Conservation (phyloP, 108 stramenopile species). For the Skeletonema tropicum region DNA sequence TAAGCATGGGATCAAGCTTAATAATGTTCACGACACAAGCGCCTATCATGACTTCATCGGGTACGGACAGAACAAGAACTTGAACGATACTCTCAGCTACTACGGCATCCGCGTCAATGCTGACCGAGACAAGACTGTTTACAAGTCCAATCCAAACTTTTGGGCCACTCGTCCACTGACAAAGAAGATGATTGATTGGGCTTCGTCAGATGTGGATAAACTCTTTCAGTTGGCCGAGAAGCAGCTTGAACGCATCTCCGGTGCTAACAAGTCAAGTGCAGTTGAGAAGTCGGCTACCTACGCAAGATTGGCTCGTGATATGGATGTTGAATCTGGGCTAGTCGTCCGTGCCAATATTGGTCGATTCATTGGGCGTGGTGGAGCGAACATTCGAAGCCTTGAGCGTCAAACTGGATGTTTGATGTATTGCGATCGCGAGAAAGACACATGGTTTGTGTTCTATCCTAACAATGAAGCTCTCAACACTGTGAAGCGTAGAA, state of each 20-base stretch:
- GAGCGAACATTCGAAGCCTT: constrained; percentile 36
- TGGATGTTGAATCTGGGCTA: constrained; percentile 26
- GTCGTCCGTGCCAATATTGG: constrained; percentile 13
- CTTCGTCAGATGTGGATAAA: constrained; percentile 34
- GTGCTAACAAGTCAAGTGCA: constrained; percentile 5
- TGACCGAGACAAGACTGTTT: constrained; percentile 34
- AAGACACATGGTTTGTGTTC: too few relatives aligned
- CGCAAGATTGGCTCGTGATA: constrained; percentile 5
- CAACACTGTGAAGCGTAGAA: too few relatives aligned
- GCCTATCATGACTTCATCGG: constrained; percentile 31
- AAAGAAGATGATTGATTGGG: constrained; percentile 37
- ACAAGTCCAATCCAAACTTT: constrained; percentile 43
- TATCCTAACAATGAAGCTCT: too few relatives aligned
- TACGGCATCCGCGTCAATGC: constrained; percentile 28
- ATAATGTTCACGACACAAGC: constrained; percentile 50
- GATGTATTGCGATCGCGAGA: too few relatives aligned
- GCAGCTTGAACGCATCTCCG: constrained; percentile 24
- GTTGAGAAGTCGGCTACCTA: constrained; percentile 20
- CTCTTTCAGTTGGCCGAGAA: constrained; percentile 27
- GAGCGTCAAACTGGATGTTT: constrained; percentile 14
- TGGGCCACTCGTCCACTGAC: constrained; percentile 41
- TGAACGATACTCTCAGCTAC: constrained; percentile 36
- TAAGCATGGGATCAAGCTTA: constrained; percentile 37
- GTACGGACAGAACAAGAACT: constrained; percentile 17
- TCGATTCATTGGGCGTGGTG: constrained; percentile 43